phyloP scores from a whole-genome alignment of 2,329 filamentous ascomycete genomes.

The Cytospora mali region DNA sequence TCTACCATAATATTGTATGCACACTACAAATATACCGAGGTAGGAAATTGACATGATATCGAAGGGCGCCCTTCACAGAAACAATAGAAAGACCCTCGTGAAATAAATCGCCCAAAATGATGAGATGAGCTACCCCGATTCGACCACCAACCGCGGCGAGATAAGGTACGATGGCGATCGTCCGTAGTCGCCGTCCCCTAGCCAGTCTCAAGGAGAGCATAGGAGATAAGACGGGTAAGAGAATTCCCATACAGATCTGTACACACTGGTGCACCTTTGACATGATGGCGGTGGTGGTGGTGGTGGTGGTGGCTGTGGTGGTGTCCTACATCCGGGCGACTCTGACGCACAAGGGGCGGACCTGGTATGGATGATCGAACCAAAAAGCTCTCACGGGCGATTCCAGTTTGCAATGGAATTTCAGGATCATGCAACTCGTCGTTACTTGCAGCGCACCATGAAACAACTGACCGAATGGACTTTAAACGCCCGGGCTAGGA shows the following conservation, averaged over 20 bases:
- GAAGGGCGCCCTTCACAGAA: slow-evolving; percentile 10
- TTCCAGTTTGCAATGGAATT: background rate
- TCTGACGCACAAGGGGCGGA: background rate
- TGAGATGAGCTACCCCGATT: background rate
- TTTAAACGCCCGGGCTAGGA: background rate
- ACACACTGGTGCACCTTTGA: too few species aligned
- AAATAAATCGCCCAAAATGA: slow-evolving; percentile 7
- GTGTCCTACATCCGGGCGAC: background rate
- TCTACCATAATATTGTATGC: background rate
- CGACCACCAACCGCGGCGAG: background rate
- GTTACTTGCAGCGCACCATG: background rate
- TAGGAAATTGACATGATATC: slow-evolving; percentile 8
- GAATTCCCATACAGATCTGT: too few species aligned
- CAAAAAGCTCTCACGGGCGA: background rate
- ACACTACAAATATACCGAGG: too few species aligned
- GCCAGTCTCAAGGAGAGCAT: too few species aligned
- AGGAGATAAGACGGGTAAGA: background rate
- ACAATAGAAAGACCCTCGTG: background rate
- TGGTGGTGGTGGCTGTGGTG: too few species aligned
- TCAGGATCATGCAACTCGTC: background rate
- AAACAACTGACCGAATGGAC: background rate
- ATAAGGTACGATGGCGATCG: slow-evolving; percentile 14
- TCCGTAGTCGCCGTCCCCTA: background rate
- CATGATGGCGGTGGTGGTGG: too few species aligned
- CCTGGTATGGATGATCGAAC: background rate